phyloP scores from a whole-genome alignment of 2,329 filamentous ascomycete genomes.

The Bipolaris sorokiniana region DNA sequence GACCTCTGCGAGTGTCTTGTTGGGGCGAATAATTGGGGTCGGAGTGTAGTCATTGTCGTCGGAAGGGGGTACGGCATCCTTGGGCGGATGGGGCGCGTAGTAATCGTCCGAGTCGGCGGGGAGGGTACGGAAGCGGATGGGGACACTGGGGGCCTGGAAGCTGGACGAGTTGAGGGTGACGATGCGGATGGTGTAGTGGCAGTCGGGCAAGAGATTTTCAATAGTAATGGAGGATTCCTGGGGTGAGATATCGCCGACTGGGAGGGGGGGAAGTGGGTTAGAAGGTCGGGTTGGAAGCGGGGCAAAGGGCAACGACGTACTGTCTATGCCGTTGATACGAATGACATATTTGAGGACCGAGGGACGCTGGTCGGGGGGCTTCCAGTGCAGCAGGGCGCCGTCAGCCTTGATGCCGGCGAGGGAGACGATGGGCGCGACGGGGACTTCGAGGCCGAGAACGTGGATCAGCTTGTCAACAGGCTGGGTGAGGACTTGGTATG shows the following conservation, averaged over 20 bases:
- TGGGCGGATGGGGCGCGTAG: constrained; percentile 57
- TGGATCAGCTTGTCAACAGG: constrained; percentile 89
- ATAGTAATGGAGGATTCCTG: constrained; percentile 90
- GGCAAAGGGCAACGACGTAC: constrained; percentile 57
- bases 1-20: constrained; percentile 64
- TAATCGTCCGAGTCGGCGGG: constrained; percentile 52
- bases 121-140: constrained; percentile 80
- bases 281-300: constrained; percentile 10
- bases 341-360: constrained; percentile 87
- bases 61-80: constrained; percentile 52
- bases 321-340: constrained; percentile 90
- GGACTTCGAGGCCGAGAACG: constrained; percentile 92
- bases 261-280: constrained; percentile 11
- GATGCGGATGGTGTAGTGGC: constrained; percentile 92
- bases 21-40: constrained; percentile 59
- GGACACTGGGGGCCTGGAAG: constrained; percentile 86
- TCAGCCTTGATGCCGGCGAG: constrained; percentile 87
- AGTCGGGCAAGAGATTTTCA: constrained; percentile 81
- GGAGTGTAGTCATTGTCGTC: constrained; percentile 56
- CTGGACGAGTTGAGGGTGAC: constrained; percentile 90
- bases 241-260: constrained; percentile 83
- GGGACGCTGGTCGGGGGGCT: constrained; percentile 68
- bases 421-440: constrained; percentile 85
- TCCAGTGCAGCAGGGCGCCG: constrained; percentile 90
- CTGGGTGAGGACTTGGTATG: constrained; percentile 86